Conservation (phyloP, 2,329 filamentous ascomycete species). For the Arthrobotrys conoides region DNA sequence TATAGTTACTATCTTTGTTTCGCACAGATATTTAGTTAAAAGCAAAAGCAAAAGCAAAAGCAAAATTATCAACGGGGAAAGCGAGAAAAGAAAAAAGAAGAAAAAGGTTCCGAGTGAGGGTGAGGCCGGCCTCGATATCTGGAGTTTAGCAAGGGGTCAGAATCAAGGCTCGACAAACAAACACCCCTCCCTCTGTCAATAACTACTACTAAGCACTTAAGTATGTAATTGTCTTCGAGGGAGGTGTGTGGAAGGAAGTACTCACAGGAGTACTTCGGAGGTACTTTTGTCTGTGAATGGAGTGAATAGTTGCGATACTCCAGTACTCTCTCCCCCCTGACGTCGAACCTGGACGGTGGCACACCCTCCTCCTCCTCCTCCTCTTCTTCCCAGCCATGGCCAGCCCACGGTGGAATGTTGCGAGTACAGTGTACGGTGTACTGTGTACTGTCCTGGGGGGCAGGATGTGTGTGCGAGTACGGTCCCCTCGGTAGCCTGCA, state of each 20-base stretch:
- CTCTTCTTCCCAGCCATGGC: too few relatives aligned
- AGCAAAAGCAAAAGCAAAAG: neutral
- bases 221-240: neutral
- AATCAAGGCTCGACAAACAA: neutral
- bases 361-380: too few relatives aligned
- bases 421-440: neutral
- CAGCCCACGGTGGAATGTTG: slow-evolving; percentile 35
- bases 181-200: neutral
- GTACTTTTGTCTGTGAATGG: slow-evolving; percentile 30
- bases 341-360: slow-evolving; percentile 31
- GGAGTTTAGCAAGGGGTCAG: slow-evolving; percentile 24
- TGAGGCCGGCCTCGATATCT: slow-evolving; percentile 31
- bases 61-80: neutral
- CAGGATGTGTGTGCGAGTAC: neutral
- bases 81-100: slow-evolving; percentile 39
- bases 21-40: neutral
- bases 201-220: too few relatives aligned
- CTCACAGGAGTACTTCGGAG: slow-evolving; percentile 32
- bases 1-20: slow-evolving; percentile 1
- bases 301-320: neutral
- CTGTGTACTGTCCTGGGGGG: neutral
- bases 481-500: slow-evolving; percentile 34
- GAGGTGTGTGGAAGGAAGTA: too few relatives aligned
- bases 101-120: slow-evolving; percentile 50
- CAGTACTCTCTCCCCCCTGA: slow-evolving; percentile 23